Base-by-base conservation (phyloP, 2,329 filamentous ascomycete species). In the Penicillium sp. region DNA sequence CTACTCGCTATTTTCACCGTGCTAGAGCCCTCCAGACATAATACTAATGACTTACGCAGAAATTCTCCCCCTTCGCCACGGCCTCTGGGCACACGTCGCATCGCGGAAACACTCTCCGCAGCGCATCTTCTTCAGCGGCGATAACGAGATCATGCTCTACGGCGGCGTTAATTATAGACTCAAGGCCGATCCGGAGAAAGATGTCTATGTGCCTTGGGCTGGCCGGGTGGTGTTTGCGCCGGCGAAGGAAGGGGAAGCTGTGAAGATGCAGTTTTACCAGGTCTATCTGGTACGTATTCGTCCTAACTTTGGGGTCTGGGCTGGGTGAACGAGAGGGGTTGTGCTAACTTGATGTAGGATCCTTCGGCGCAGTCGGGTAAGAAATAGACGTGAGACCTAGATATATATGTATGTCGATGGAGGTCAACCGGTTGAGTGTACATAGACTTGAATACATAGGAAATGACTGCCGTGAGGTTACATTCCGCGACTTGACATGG, bases 201-300 rank as follows among this genome's bases (percentile, higher is more conserved):
- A 70, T 46, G 60, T 70, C 6, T 63, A 70, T 58, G 62, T 73
- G 30, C 67, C 68, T 5, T 73, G 70, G 70, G 68, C 69, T 25
- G 70, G 65, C 40, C 54, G 70, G 36, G 70, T 68, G 16, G 69
- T 69, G 13, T 72, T 73, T 59, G 66, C 57, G 24, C 54, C 56
- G 3, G 46, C 51, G 20, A 51, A 56, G 46, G 58, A 58, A 18
- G 56, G 54, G 1, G 60, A 57, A 38, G 60, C 42, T 38, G 47
- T 67, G 16, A 71, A 63, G 58, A 72, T 73, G 69, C 63, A 51
- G 55, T 73, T 71, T 54, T 73, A 73, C 63, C 70, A 72, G 57
- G 70, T 73, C 52, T 73, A 73, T 54, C 55, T 73, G 65, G 70
- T 72, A 52, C 22, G 70, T 65, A 33, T 44, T 18, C 41, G 33